Base-by-base conservation (phyloP, 306 rosid species). In the Fagus crenata region DNA sequence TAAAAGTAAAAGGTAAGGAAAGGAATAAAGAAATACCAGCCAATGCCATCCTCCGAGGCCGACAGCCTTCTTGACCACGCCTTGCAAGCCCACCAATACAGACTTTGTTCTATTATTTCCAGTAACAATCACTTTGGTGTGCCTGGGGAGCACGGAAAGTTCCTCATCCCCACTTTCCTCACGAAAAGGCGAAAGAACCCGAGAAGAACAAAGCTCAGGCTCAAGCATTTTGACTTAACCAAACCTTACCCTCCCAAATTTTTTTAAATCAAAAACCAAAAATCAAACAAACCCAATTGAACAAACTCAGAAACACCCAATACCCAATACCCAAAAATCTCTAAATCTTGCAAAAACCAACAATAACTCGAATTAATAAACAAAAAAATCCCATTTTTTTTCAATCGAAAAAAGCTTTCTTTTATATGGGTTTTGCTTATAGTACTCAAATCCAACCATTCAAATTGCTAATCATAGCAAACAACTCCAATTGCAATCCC, bases 21-120 rank as follows among this genome's bases (percentile, higher is more conserved):
- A 76, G 67, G 55, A 61, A 56, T 22, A 36, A n/a, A 6, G 31
- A 68, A 53, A 33, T 90, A 90, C 93, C 93, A 90, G 93, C 93
- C 93, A 90, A 72, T 90, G 93, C 93, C 93, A 90, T 13, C 93
- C 93, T 67, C 93, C 93, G 40, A 90, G 88, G 13, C 93, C 93
- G 46, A 90, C 93, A 81, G 91, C 93, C 76, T 90, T 90, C 87
- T 90, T 90, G 69, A 90, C 93, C 69, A 90, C 93, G 41, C 93
- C 93, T 81, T 90, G 93, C 76, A 90, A 86, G 53, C 93, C 93
- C 77, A 90, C 88, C 86, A 90, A 81, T 9, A 90, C 91, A 15
- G 93, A 90, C 84, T 89, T 89, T 0, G 93, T 90, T 79, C 93
- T 82, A 53, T 90, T 90, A 71, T 90, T 90, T 61, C 93, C 93